Percentiles rank a stretch among this genome's conserved stretches.
phyloP scores from a whole-genome alignment of 2,329 filamentous ascomycete genomes.

The Pestalotiopsis fici region DNA sequence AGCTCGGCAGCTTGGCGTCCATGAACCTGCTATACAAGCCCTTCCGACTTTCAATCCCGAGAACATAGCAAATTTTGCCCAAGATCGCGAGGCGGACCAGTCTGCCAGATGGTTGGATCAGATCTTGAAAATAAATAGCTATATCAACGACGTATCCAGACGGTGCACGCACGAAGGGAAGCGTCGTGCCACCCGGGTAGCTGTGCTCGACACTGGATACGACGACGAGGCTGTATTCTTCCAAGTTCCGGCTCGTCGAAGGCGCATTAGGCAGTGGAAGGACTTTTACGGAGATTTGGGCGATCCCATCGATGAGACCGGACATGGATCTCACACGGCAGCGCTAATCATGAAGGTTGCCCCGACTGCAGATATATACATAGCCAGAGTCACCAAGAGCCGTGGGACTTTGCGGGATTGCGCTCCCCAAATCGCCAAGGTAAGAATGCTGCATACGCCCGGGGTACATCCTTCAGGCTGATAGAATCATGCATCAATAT shows the following conservation, averaged over 20 bases:
- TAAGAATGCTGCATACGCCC: not conserved
- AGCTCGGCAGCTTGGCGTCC: too few species aligned
- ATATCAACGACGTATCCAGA: not conserved
- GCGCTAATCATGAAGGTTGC: not conserved
- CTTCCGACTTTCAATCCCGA: too few species aligned
- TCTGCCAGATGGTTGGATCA: not conserved
- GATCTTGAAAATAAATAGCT: not conserved
- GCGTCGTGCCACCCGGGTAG: not conserved
- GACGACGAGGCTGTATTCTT: not conserved
- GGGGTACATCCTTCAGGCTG: too few species aligned
- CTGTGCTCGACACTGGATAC: not conserved
- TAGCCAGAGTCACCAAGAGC: not conserved
- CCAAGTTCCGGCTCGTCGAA: not conserved
- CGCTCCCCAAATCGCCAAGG: not conserved
- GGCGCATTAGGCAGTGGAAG: not conserved
- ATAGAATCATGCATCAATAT: too few species aligned
- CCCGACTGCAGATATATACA: not conserved
- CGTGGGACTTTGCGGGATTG: not conserved
- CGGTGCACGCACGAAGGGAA: not conserved
- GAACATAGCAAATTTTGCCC: not conserved
- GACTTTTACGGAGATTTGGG: not conserved
- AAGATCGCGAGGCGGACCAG: not conserved
- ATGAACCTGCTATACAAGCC: too few species aligned
- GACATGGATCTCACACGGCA: not conserved
- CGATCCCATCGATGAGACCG: not conserved